Percentiles rank a stretch among this genome's conserved stretches.
Conservation (phyloP, 768 basidiomycete genomes). For the Phylloporus sp. region DNA sequence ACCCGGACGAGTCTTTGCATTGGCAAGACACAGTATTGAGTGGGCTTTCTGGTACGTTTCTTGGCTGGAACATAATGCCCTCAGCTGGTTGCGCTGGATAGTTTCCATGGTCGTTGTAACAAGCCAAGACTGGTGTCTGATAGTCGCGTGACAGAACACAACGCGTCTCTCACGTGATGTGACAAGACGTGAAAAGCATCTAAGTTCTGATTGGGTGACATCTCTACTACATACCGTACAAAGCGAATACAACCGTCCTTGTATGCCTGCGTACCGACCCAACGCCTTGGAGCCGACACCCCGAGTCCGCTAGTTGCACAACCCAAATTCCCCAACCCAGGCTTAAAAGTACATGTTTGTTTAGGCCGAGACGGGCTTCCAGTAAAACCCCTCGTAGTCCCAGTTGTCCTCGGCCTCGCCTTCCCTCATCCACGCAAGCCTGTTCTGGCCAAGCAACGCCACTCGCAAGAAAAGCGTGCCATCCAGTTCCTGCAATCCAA, state of each 20-base stretch:
- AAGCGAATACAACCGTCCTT: no score
- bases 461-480: slow-evolving; percentile 60
- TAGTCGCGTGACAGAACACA: background rate
- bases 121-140: background rate
- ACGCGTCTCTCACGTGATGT: slow-evolving; percentile 4
- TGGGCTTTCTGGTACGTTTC: slow-evolving; percentile 24
- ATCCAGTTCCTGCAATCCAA: slow-evolving; percentile 38
- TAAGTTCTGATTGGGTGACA: no score
- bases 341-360: no score
- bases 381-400: slow-evolving; percentile 21
- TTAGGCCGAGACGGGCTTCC: no score
- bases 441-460: slow-evolving; percentile 47
- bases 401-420: slow-evolving; percentile 27
- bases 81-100: slow-evolving; percentile 18
- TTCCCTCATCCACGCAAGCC: slow-evolving; percentile 39
- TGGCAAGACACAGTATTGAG: slow-evolving; percentile 19
- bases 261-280: no score
- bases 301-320: no score
- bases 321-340: no score
- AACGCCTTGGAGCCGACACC: no score
- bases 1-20: slow-evolving; percentile 25
- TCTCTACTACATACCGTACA: no score
- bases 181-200: background rate
- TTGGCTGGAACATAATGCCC: slow-evolving; percentile 16
- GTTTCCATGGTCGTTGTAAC: slow-evolving; percentile 12